Conservation (phyloP, 371 early-diverging fungal genomes). For the Lichtheimia ornata region DNA sequence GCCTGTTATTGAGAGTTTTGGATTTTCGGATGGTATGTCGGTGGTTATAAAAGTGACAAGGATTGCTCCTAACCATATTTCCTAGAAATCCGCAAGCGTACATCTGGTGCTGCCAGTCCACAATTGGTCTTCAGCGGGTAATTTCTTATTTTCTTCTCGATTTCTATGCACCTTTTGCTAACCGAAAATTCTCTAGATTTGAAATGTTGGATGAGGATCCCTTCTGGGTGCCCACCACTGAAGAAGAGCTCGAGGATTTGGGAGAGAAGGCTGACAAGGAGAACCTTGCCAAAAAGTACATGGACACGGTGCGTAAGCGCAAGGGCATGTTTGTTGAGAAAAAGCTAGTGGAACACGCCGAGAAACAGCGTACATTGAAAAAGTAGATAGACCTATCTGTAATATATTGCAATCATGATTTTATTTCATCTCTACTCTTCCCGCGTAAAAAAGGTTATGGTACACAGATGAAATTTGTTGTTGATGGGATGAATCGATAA, state of each 20-base stretch:
- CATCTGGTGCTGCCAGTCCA: constrained; percentile 94
- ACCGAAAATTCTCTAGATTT: constrained; percentile 54
- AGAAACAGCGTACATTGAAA: constrained; percentile 91
- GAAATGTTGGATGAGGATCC: constrained; percentile 93
- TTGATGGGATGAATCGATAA: too few species aligned
- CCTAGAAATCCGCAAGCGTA: constrained; percentile 88
- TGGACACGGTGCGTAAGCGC: constrained; percentile 92
- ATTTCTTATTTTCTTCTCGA: constrained; percentile 1
- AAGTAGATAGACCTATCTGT: constrained; percentile 23
- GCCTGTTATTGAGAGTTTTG: constrained; percentile 99
- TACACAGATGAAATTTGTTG: too few species aligned
- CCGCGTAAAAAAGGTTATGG: background rate
- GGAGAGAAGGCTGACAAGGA: constrained; percentile 96
- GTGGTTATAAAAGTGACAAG: background rate
- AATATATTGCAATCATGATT: constrained; percentile 1
- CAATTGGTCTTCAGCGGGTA: constrained; percentile 90
- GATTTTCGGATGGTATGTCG: constrained; percentile 89
- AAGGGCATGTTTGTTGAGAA: constrained; percentile 93
- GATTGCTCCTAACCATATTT: background rate
- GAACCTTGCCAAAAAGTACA: constrained; percentile 93
- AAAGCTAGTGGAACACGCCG: constrained; percentile 90
- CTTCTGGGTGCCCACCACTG: constrained; percentile 97
- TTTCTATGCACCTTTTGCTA: background rate
- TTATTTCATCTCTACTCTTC: background rate
- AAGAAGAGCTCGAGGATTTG: constrained; percentile 96